Conservation (phyloP, 345 rosid genomes). For the Microthlaspi erraticum region DNA sequence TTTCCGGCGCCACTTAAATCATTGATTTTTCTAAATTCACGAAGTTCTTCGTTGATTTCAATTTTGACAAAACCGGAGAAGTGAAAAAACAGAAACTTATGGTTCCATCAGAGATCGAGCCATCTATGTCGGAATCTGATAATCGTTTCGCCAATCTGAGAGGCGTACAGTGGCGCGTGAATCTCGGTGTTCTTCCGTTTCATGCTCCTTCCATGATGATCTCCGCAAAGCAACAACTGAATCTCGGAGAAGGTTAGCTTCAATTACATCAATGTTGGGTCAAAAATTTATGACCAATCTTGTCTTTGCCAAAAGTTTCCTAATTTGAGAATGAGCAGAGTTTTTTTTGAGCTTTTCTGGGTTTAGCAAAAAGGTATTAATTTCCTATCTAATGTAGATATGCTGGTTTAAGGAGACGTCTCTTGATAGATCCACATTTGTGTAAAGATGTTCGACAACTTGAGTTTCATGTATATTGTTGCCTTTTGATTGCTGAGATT, state of each 20-base stretch:
- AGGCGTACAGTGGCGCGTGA: constrained; percentile 86
- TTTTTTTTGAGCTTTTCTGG: constrained; percentile 4
- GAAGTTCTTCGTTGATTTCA: constrained; percentile 5
- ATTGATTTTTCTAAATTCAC: background rate
- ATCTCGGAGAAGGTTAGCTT: constrained; percentile 77
- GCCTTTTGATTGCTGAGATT: constrained; percentile 9
- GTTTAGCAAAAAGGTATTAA: background rate
- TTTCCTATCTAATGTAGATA: constrained; percentile 57
- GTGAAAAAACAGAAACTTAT: constrained; percentile 9
- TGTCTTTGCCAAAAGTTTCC: constrained; percentile 2
- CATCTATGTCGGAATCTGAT: constrained; percentile 21
- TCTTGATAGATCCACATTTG: constrained; percentile 78
- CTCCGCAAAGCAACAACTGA: constrained; percentile 86
- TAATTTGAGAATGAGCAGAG: background rate
- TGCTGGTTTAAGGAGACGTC: constrained; percentile 79
- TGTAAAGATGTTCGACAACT: constrained; percentile 56
- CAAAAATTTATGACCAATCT: no score
- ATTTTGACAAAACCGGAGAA: constrained; percentile 9
- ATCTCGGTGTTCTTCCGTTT: constrained; percentile 78
- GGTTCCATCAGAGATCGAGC: constrained; percentile 35
- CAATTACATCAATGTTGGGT: constrained; percentile 2
- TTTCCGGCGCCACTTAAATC: constrained; percentile 20
- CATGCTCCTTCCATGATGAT: constrained; percentile 69
- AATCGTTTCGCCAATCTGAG: constrained; percentile 57
- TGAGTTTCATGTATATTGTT: background rate